These are phyloP conservation scores for Ceratobasidium sp. DNA, from an alignment of 1,284 basidiomycete genomes.

Conservation along the genomic window DNA sequence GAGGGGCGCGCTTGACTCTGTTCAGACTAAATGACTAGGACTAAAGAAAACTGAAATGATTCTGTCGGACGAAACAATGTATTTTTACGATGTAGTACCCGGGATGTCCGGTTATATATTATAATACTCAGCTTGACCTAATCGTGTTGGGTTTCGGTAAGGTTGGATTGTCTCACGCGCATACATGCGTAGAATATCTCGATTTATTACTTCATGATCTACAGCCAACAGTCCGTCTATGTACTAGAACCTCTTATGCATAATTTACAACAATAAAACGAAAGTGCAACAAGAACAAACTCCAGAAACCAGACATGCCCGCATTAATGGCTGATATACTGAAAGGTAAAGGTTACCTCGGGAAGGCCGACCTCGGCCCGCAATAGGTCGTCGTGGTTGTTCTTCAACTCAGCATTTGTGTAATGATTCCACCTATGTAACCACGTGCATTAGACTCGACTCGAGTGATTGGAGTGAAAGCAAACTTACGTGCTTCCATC, in stretches of 20 bases:
- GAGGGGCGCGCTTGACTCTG: constrained; percentile 2
- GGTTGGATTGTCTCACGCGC: too few species aligned
- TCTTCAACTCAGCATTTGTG: constrained; percentile 83
- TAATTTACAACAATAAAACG: constrained; percentile 11
- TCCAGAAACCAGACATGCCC: neutral
- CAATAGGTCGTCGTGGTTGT: constrained; percentile 94
- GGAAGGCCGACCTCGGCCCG: constrained; percentile 85
- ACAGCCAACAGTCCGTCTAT: neutral
- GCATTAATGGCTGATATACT: constrained; percentile 79
- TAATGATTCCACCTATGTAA: constrained; percentile 93
- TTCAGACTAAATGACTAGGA: constrained; percentile 8
- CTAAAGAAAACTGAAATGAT: neutral
- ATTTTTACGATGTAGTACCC: constrained; percentile 23
- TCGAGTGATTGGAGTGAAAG: constrained; percentile 34
- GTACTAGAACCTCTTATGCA: neutral
- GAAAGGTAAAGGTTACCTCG: constrained; percentile 91
- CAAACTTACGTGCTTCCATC: constrained; percentile 92
- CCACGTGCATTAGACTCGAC: constrained; percentile 31
- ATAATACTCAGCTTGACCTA: too few species aligned
- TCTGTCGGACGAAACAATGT: neutral
- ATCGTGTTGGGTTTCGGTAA: too few species aligned
- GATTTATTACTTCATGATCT: constrained; percentile 5
- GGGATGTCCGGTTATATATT: too few species aligned
- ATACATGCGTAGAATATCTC: neutral
- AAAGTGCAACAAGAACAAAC: neutral